Conservation (phyloP, 2,329 filamentous ascomycete genomes). For the Apiospora hydei region DNA sequence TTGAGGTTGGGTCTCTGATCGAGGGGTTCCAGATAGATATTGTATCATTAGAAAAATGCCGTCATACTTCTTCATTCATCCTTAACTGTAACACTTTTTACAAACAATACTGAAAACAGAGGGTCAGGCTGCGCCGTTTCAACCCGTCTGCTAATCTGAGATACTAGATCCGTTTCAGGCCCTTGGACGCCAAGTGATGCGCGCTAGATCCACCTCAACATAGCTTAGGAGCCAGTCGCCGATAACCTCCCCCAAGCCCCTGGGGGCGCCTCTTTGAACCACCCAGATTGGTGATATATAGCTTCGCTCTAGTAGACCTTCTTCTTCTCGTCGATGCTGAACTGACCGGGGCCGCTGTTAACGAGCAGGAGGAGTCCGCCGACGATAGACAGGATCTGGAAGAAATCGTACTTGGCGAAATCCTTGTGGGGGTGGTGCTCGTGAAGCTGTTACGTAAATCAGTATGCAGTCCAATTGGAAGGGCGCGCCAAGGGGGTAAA, state of each 20-base stretch:
- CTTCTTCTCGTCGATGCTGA: slow-evolving; percentile 99
- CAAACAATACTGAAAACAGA: slow-evolving; percentile 20
- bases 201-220: slow-evolving; percentile 11
- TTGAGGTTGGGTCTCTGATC: not conserved
- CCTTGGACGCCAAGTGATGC: slow-evolving; percentile 28
- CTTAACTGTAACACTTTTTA: slow-evolving; percentile 28
- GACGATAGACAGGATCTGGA: slow-evolving; percentile 98
- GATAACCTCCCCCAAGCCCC: not conserved
- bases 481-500: not conserved
- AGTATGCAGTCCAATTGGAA: slow-evolving; percentile 32
- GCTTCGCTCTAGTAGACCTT: slow-evolving; percentile 82
- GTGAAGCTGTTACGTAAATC: slow-evolving; percentile 72
- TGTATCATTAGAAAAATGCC: slow-evolving; percentile 3
- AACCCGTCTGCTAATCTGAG: slow-evolving; percentile 23
- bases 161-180: slow-evolving; percentile 24
- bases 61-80: slow-evolving; percentile 16
- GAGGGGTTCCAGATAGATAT: not conserved
- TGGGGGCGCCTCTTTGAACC: not conserved
- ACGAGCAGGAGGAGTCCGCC: slow-evolving; percentile 94
- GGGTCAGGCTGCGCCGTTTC: slow-evolving; percentile 28
- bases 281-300: slow-evolving; percentile 9
- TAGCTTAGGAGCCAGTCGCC: not conserved
- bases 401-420: slow-evolving; percentile 99
- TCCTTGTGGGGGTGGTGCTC: slow-evolving; percentile 99
- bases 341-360: slow-evolving; percentile 97